Evolutionary conservation across 805 yeast genomes (phyloP).

Genomic region (Spathaspora girioi): DNA sequence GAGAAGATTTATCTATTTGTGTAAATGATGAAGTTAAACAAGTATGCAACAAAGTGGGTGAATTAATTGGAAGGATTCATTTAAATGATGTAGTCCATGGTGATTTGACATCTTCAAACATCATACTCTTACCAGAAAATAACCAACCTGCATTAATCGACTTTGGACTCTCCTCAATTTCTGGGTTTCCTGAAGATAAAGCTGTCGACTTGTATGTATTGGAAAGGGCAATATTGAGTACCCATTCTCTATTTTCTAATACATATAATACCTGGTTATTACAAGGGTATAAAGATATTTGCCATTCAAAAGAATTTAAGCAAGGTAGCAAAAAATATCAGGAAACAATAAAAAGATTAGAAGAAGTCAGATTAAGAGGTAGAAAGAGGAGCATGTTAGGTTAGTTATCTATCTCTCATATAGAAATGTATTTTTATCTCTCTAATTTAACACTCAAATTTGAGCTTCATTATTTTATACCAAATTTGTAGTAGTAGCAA

Average conservation of each 20-base stretch:
- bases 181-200: conserved; percentile 79
- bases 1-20: conserved; percentile 14
- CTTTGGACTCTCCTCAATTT: conserved; percentile 82
- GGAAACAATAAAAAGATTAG: conserved; percentile 63
- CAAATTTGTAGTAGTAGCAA: conserved; percentile 1
- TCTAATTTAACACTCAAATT: background rate
- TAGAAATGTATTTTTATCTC: too few relatives aligned
- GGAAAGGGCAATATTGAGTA: conserved; percentile 86
- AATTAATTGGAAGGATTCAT: conserved; percentile 68
- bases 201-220: conserved; percentile 96
- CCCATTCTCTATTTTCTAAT: conserved; percentile 75
- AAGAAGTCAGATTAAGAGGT: conserved; percentile 86
- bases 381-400: conserved; percentile 96
- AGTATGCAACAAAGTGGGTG: conserved; percentile 57
- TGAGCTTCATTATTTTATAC: background rate
- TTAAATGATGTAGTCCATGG: conserved; percentile 83
- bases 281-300: conserved; percentile 57
- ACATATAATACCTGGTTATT: conserved; percentile 67
- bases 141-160: conserved; percentile 68
- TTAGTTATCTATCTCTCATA: background rate
- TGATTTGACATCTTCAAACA: conserved; percentile 88
- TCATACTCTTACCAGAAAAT: conserved; percentile 43
- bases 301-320: conserved; percentile 21
- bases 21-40: conserved; percentile 34
- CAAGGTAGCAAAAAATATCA: conserved; percentile 37